phyloP scores from a whole-genome alignment of 176 grass and related monocot genomes.

The Saccharum spontaneum region DNA sequence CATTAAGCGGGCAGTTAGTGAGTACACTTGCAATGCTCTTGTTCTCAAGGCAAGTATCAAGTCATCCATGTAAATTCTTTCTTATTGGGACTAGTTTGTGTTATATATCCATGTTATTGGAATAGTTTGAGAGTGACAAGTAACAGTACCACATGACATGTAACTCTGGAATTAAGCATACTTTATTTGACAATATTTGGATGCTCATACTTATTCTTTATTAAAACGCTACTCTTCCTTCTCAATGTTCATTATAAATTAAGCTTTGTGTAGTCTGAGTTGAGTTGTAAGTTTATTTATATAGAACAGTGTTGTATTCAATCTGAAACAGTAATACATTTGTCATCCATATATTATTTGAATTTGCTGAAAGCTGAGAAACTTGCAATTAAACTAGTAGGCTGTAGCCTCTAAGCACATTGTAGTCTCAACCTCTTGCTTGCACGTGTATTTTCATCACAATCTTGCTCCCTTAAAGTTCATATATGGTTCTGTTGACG shows the following conservation, averaged over 20 bases:
- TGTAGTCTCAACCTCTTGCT: neutral
- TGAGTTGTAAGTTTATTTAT: conserved; percentile 18
- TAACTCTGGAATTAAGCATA: conserved; percentile 12
- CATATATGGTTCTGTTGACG: neutral
- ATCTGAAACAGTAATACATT: neutral
- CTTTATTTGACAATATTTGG: conserved; percentile 16
- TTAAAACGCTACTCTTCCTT: neutral
- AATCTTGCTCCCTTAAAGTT: neutral
- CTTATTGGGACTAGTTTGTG: conserved; percentile 11
- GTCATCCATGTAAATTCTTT: neutral
- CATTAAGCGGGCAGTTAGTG: conserved; percentile 85
- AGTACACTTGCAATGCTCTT: conserved; percentile 95
- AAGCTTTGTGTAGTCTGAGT: neutral
- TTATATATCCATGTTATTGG: conserved; percentile 14
- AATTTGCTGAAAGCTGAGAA: conserved; percentile 31
- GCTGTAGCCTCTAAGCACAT: neutral
- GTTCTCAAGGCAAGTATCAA: conserved; percentile 68
- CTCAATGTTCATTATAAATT: conserved; percentile 3
- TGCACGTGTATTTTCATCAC: conserved; percentile 13
- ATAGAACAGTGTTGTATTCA: neutral
- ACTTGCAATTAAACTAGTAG: neutral
- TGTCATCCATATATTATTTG: neutral
- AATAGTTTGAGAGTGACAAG: neutral
- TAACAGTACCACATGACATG: neutral
- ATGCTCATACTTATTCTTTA: conserved; percentile 15